These are phyloP conservation scores for Psilocybe cyanescens DNA, from an alignment of 768 basidiomycete species.

Conservation along the genomic window DNA sequence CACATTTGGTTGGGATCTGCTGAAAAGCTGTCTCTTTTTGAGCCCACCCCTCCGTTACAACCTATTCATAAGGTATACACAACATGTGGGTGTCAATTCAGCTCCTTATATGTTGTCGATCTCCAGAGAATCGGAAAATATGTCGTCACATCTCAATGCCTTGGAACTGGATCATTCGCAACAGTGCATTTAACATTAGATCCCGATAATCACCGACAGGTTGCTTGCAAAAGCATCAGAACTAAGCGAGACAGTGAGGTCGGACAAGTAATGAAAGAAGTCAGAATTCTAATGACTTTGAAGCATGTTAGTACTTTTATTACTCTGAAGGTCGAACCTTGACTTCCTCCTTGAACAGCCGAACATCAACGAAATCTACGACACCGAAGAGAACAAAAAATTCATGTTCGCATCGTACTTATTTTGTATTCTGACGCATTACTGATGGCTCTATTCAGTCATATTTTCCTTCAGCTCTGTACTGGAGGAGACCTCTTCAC, in stretches of 20 bases:
- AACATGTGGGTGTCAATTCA: background rate
- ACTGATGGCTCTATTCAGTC: slow-evolving; percentile 38
- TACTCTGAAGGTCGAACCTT: background rate
- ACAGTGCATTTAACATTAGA: slow-evolving; percentile 82
- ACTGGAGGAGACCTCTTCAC: slow-evolving; percentile 90
- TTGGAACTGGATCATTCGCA: slow-evolving; percentile 83
- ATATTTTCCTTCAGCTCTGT: slow-evolving; percentile 85
- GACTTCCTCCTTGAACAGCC: slow-evolving; percentile 48
- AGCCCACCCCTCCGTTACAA: slow-evolving; percentile 61
- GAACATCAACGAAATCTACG: slow-evolving; percentile 80
- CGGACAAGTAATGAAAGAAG: slow-evolving; percentile 75
- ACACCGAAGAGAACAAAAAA: slow-evolving; percentile 62
- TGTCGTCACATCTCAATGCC: slow-evolving; percentile 75
- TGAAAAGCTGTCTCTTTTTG: slow-evolving; percentile 60
- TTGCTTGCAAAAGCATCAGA: slow-evolving; percentile 84
- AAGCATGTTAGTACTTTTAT: slow-evolving; percentile 58
- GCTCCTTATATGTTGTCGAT: background rate
- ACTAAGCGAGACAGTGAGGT: slow-evolving; percentile 62
- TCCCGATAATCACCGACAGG: slow-evolving; percentile 63
- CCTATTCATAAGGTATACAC: slow-evolving; percentile 54
- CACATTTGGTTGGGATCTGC: slow-evolving; percentile 57
- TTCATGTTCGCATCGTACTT: slow-evolving; percentile 50
- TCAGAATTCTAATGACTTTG: slow-evolving; percentile 69
- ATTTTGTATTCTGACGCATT: background rate
- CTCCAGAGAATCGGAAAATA: slow-evolving; percentile 66